Evolutionary conservation across 169 alveolate species (phyloP), one percentile per base, ranked within the genome.

Genomic region (Perkinsus marinus): DNA sequence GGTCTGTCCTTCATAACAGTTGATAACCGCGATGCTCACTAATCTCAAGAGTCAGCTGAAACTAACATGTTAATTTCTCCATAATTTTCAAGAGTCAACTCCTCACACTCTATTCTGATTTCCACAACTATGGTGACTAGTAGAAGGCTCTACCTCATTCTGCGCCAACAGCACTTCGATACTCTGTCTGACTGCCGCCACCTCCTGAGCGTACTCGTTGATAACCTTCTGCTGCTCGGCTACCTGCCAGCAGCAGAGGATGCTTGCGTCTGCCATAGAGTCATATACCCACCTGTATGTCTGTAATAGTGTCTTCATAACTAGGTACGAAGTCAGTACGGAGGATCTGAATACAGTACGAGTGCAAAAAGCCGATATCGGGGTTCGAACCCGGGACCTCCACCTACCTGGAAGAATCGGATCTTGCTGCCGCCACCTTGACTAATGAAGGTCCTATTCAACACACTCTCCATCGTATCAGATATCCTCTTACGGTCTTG

Each of bases 171-270:
- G 38, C 26, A 36, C 39, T 39, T 26, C 34, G 39, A 89, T 39
- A 22, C 68, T 39, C 91, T 89, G 91, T 36, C 36, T 9, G 34
- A 89, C 91, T 2, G 16, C 68, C 34, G 30, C 69, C 39, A 89
- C 91, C 68, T 39, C 36, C 91, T 89, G 91, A 0, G 34, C 41
- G 39, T 89, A 89, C 91, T 89, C 91, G 22, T 89, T 89, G 9
- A 89, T 46, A 30, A 89, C 91, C 91, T 89, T 89, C 68, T 89
- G 91, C 39, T 89, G 91, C 68, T 89, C 91, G 39, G 91, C 91
- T 9, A 57, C 79, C 79, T 57, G 79, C 7, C 7, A 19, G 79
- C 9, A 19, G 79, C 79, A 2, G 37, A 16, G 36, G 46, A 41
- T 3, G 46, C 46, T 10, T 41, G 46, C 46, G 19, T 3, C 19